Evolutionary conservation across 768 basidiomycete genomes (phyloP).

Genomic region (Cytidiella melzeri): DNA sequence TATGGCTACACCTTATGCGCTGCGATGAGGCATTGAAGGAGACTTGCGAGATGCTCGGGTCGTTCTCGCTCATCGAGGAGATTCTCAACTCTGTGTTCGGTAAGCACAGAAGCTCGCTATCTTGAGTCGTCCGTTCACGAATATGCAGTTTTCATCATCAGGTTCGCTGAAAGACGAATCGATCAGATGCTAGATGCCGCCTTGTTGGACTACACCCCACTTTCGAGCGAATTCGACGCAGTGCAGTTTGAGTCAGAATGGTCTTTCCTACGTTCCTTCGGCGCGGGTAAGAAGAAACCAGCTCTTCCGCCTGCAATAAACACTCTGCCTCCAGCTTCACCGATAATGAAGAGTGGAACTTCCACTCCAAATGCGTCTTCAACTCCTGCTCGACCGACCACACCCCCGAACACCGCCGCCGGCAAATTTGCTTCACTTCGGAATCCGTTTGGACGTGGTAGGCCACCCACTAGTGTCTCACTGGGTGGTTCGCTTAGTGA

Average conservation of each 20-base stretch:
- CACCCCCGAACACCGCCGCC: constrained; percentile 46
- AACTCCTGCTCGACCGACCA: constrained; percentile 40
- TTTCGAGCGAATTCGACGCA: constrained; percentile 71
- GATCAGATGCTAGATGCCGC: constrained; percentile 80
- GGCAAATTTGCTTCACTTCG: constrained; percentile 57
- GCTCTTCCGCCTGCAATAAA: constrained; percentile 10
- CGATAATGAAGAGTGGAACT: constrained; percentile 19
- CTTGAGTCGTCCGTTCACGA: constrained; percentile 8
- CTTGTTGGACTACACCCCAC: constrained; percentile 75
- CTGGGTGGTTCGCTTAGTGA: constrained; percentile 41
- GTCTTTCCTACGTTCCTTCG: constrained; percentile 79
- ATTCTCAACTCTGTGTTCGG: constrained; percentile 93
- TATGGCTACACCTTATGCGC: constrained; percentile 87
- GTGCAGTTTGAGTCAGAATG: constrained; percentile 96
- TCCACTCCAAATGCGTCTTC: constrained; percentile 30
- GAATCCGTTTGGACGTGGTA: constrained; percentile 53
- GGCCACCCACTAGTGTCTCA: constrained; percentile 39
- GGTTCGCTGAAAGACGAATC: constrained; percentile 83
- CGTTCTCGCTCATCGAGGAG: constrained; percentile 84
- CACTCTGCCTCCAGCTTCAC: constrained; percentile 17
- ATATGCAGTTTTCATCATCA: constrained; percentile 82
- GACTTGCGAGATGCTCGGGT: constrained; percentile 77
- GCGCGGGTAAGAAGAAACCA: constrained; percentile 43
- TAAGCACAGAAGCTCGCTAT: constrained; percentile 26
- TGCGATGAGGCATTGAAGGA: constrained; percentile 76